phyloP scores from a whole-genome alignment of 352 stramenopile species.

The Pythium inflatum region DNA sequence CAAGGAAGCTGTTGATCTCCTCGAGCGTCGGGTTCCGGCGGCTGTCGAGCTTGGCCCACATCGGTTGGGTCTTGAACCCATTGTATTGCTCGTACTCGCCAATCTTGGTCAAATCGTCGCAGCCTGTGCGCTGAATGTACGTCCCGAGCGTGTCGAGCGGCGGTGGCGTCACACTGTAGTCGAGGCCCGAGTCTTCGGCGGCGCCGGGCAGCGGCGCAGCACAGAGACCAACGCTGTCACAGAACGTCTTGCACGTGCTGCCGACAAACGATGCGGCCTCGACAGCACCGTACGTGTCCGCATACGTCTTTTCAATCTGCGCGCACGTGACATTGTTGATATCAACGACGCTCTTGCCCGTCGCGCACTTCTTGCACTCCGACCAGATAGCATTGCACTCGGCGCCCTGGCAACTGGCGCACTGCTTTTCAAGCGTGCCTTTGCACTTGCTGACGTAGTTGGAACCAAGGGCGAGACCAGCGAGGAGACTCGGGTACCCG shows the following conservation, averaged over 20 bases:
- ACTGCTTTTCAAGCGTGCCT: conserved; percentile 45
- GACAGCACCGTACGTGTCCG: conserved; percentile 26
- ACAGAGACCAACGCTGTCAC: conserved; percentile 53
- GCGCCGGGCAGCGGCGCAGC: conserved; percentile 62
- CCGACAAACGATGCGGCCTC: conserved; percentile 31
- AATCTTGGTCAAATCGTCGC: conserved; percentile 60
- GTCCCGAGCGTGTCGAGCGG: conserved; percentile 37
- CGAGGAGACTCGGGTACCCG: conserved; percentile 73
- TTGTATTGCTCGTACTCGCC: conserved; percentile 73
- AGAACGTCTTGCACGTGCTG: conserved; percentile 43
- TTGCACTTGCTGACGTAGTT: conserved; percentile 48
- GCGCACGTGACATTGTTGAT: conserved; percentile 41
- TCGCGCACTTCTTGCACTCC: conserved; percentile 42
- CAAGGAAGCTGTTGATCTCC: conserved; percentile 56
- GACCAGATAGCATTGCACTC: conserved; percentile 35
- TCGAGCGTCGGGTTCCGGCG: conserved; percentile 63
- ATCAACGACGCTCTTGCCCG: conserved; percentile 29
- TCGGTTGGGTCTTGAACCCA: conserved; percentile 44
- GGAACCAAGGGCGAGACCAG: conserved; percentile 52
- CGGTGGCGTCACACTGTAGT: conserved; percentile 52
- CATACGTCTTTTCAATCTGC: conserved; percentile 36
- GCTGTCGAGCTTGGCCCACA: conserved; percentile 58
- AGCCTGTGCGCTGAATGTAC: conserved; percentile 71
- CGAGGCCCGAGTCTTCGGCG: conserved; percentile 57
- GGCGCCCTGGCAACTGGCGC: conserved; percentile 39